Percentiles rank a stretch among this genome's conserved stretches.
Conservation (phyloP, 768 basidiomycete species). For the Mycena sanguinolenta region DNA sequence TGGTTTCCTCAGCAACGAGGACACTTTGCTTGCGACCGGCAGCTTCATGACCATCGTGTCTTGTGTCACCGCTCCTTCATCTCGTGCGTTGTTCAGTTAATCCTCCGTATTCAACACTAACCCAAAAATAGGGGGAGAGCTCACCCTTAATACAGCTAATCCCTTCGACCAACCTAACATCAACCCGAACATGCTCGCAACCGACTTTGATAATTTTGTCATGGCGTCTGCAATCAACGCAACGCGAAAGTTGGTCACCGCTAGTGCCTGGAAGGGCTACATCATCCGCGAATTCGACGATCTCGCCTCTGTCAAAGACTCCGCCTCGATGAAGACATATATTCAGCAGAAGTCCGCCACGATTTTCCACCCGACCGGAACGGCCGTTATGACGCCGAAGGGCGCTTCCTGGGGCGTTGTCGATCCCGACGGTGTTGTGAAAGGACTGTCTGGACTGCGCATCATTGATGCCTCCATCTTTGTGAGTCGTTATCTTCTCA, state of each 20-base stretch:
- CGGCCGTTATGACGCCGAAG: neutral
- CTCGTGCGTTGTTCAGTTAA: constrained; percentile 24
- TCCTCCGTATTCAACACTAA: neutral
- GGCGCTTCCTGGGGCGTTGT: neutral
- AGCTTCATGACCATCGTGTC: constrained; percentile 26
- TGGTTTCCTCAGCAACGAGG: constrained; percentile 8
- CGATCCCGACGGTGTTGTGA: neutral
- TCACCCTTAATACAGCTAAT: constrained; percentile 52
- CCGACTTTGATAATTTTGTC: no score
- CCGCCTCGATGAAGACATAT: constrained; percentile 19
- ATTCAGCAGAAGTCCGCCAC: neutral
- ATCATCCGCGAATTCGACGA: no score
- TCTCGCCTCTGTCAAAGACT: no score
- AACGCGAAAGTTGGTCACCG: no score
- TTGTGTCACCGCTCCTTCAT: constrained; percentile 31
- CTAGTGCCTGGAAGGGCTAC: no score
- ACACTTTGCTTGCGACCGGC: constrained; percentile 18
- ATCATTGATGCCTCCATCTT: neutral
- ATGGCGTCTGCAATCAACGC: no score
- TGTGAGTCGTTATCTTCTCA: neutral
- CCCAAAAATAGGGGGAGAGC: constrained; percentile 36
- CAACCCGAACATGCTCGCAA: constrained; percentile 58
- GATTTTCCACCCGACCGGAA: neutral
- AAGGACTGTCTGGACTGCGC: no score
- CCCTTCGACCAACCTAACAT: constrained; percentile 60